Evolutionary conservation across 805 yeast species (phyloP), one percentile per base, ranked within the genome.

Genomic region (Clavispora fructus): DNA sequence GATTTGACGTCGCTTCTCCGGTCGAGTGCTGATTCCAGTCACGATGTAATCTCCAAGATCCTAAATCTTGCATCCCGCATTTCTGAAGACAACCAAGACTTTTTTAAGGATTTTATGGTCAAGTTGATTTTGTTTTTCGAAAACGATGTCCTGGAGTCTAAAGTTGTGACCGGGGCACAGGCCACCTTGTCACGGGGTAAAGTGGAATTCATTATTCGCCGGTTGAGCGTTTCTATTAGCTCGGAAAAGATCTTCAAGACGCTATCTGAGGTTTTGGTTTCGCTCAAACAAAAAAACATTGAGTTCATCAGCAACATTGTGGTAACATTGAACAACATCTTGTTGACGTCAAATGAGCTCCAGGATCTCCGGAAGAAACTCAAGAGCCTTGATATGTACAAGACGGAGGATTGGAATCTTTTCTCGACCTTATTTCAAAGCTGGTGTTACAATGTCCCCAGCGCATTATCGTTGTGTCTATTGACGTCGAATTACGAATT

Each of bases 381-480:
- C 43, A 62, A 75, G 65, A 61, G 65, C 37, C 63, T 83, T n/a
- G 87, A 84, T 43, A 59, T 65, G 17, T 65, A 63, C 55, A 75
- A 77, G 32, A 52, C 70, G 23, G 82, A 79, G 32, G 94, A 87
- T 46, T 80, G 83, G 72, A 64, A 73, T 19, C 71, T 91, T 35
- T 94, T 94, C 61, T 76, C 85, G 26, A 71, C 83, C 0, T 69
- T 94, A 45, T 94, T 92, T 67, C 82, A 80, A 58, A 82, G 95
- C 47, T 94, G 99, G 99, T 83, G 95, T 53, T 84, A 85, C 50
- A 92, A 89, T 60, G 83, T 96, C 0, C 90, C 95, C 1, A 91
- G 97, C 5, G 87, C 91, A 0, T 69, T 94, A 37, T 83, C 96
- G 1, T 73, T 94, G 17, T 90, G 97, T 56, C 70, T 94, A 33